These are phyloP conservation scores for Pulicaria dysenterica DNA, from an alignment of 129 eudicot genomes.

Conservation along the genomic window DNA sequence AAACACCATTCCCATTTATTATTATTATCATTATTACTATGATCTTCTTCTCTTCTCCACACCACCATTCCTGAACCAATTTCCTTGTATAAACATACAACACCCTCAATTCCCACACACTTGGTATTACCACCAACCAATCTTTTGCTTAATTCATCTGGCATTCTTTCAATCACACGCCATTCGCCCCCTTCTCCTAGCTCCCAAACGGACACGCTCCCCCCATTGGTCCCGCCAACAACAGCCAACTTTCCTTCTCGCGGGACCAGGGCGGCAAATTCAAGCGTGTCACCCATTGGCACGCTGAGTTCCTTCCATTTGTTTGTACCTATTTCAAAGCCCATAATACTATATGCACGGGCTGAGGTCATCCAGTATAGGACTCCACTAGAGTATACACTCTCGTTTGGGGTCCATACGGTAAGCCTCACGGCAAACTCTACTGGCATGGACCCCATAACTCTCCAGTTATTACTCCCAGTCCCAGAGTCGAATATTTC, in stretches of 20 bases:
- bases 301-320: conserved; percentile 64
- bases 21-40: neutral
- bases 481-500: conserved; percentile 63
- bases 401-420: conserved; percentile 79
- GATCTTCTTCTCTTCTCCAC: conserved; percentile 42
- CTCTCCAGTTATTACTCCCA: conserved; percentile 36
- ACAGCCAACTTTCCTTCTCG: conserved; percentile 47
- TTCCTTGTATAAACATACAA: conserved; percentile 57
- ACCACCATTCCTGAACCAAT: conserved; percentile 50
- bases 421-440: conserved; percentile 76
- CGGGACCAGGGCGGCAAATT: conserved; percentile 67
- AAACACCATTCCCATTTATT: conserved; percentile 55
- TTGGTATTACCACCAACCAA: conserved; percentile 49
- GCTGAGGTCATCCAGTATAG: conserved; percentile 83
- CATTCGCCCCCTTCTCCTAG: conserved; percentile 49
- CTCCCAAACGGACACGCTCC: conserved; percentile 58
- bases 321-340: conserved; percentile 47
- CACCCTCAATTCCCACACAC: conserved; percentile 75
- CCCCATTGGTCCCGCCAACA: conserved; percentile 46
- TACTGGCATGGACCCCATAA: conserved; percentile 59
- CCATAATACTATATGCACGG: conserved; percentile 70
- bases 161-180: conserved; percentile 51
- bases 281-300: conserved; percentile 64
- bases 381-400: conserved; percentile 52
- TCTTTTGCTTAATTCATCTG: conserved; percentile 36